Conservation (phyloP, 805 yeast species). For the Wickerhamiella domercqiae region DNA sequence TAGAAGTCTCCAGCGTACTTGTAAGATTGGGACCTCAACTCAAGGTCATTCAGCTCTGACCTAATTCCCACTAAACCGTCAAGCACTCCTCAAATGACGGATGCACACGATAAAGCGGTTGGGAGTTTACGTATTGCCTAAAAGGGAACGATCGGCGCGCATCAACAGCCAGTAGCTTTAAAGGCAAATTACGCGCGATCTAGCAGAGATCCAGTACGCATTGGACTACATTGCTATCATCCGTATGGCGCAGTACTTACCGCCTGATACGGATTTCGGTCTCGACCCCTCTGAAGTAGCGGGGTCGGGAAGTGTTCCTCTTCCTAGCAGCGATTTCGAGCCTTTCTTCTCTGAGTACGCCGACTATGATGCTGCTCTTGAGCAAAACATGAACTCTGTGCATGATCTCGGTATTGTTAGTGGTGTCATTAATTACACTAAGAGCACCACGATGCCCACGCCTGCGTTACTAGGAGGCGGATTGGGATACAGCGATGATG, state of each 20-base stretch:
- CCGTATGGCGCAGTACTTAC: too few relatives aligned
- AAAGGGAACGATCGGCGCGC: slow-evolving; percentile 2
- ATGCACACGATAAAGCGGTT: too few relatives aligned
- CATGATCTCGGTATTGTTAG: slow-evolving; percentile 43
- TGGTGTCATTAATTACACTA: neutral
- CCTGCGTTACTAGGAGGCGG: too few relatives aligned
- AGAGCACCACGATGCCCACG: neutral
- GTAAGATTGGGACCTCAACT: too few relatives aligned
- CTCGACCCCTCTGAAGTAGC: slow-evolving; percentile 6
- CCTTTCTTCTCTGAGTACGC: slow-evolving; percentile 29
- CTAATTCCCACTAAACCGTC: too few relatives aligned
- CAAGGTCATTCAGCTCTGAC: too few relatives aligned
- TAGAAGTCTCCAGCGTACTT: too few relatives aligned
- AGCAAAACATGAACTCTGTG: slow-evolving; percentile 38
- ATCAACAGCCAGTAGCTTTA: too few relatives aligned
- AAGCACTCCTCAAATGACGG: too few relatives aligned
- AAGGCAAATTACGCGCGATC: too few relatives aligned
- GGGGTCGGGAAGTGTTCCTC: slow-evolving; percentile 24
- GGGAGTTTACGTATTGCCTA: slow-evolving; percentile 4
- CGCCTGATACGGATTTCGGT: slow-evolving; percentile 3
- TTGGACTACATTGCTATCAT: too few relatives aligned
- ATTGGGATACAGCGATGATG: neutral
- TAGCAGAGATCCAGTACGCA: too few relatives aligned
- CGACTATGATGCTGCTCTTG: slow-evolving; percentile 35
- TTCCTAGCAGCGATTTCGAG: slow-evolving; percentile 42